Base-by-base conservation (phyloP, 176 grass and related monocot species). In the Paspalum notatum region DNA sequence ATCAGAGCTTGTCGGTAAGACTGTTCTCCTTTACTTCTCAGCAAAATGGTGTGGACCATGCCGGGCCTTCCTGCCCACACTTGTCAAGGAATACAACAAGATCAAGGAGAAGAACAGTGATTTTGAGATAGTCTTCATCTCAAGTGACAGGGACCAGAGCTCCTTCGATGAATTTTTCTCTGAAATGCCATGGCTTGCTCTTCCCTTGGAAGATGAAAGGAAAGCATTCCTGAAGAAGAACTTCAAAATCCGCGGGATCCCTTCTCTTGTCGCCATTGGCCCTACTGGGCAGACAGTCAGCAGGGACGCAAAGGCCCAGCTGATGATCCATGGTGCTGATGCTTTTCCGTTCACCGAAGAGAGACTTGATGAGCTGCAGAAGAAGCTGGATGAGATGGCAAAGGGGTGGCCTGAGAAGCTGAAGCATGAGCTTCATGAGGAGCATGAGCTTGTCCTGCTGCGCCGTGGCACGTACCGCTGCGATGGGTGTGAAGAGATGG, bases 11-110 rank as follows among this genome's bases (percentile, higher is more conserved):
- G 82, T 84, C 5, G 88, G 96, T 16, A 98, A 98, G 82, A 98
- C 90, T 42, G 84, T 95, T 11, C 75, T 98, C 48, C 88, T 98
- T 24, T 95, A 98, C 88, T 98, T 98, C 80, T 91, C 92, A 32
- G 92, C 95, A 43, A 44, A 89, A 44, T 91, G 96, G 95, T 91
- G 81, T 46, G 74, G 68, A 32, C 81, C 90, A 65, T 94, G 95
- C 74, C 92, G 80, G 61, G 83, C 86, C 20, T 98, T 95, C 75
- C 80, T 93, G 68, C 90, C 88, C 21, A 91, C 83, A 46, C 80
- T 98, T 46, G 86, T 95, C 12, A 85, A 83, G 57, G 75, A 75
- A 58, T 98, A 98, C 85, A 62, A 84, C 41, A 89, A 91, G 85
- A 93, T 98, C 70, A 98, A 91, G 85, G 74, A 87, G 50, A 94